phyloP scores from a whole-genome alignment of 1,284 basidiomycete genomes.

The Irpex sp. region DNA sequence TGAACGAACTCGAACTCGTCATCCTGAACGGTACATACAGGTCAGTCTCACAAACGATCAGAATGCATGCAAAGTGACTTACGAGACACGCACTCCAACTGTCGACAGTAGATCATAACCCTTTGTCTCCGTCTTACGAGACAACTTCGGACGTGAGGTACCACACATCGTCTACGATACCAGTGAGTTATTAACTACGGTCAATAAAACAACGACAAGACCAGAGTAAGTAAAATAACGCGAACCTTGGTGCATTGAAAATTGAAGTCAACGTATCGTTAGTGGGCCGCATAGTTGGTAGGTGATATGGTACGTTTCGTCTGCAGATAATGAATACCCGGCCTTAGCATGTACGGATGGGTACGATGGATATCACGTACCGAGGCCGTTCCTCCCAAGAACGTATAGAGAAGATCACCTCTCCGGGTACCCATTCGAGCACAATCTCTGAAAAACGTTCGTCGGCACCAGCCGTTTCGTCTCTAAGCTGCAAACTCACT shows the following conservation, averaged over 20 bases:
- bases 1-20: constrained; percentile 52
- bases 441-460: constrained; percentile 54
- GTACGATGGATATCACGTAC: constrained; percentile 38
- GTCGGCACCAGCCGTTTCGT: background rate
- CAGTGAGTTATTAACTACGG: background rate
- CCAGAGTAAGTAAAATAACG: constrained; percentile 32
- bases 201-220: constrained; percentile 8
- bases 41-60: background rate
- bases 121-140: constrained; percentile 59
- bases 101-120: constrained; percentile 84
- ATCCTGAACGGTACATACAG: constrained; percentile 43
- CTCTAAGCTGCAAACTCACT: constrained; percentile 38
- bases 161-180: constrained; percentile 77
- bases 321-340: constrained; percentile 45
- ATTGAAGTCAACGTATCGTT: constrained; percentile 39
- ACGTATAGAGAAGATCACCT: constrained; percentile 79
- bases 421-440: constrained; percentile 80
- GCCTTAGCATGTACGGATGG: background rate
- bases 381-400: constrained; percentile 49
- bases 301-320: constrained; percentile 56
- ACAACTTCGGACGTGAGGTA: constrained; percentile 90
- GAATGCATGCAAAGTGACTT: constrained; percentile 28
- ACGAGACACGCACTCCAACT: constrained; percentile 93
- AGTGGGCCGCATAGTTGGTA: constrained; percentile 75
- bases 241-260: constrained; percentile 55